These are phyloP conservation scores for Glonium stellatum DNA, from an alignment of 495 filamentous ascomycete genomes.

Conservation along the genomic window DNA sequence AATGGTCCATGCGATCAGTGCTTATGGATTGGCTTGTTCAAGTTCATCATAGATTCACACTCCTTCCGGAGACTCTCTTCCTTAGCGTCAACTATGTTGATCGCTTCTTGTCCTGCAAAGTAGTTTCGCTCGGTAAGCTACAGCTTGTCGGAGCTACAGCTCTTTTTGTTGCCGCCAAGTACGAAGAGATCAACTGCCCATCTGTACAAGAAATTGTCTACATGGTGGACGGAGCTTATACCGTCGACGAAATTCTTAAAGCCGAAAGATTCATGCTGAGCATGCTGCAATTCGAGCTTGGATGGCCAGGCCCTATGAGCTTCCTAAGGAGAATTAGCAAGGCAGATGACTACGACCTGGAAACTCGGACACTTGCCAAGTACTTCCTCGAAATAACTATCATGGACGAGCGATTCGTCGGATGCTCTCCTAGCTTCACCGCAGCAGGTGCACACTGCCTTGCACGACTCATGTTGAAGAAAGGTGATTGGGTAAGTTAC, in stretches of 20 bases:
- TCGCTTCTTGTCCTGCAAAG: constrained; percentile 88
- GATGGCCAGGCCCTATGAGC: constrained; percentile 97
- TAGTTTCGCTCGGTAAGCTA: constrained; percentile 88
- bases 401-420: constrained; percentile 97
- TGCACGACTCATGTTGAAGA: constrained; percentile 78
- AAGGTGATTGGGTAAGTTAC: constrained; percentile 81
- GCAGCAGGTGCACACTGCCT: constrained; percentile 92
- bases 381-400: constrained; percentile 95
- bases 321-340: constrained; percentile 96
- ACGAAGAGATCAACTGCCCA: constrained; percentile 96
- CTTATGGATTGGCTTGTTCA: constrained; percentile 98
- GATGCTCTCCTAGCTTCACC: constrained; percentile 77
- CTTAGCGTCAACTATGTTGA: constrained; percentile 93
- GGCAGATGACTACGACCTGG: constrained; percentile 93
- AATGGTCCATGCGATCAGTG: constrained; percentile 97
- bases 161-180: constrained; percentile 93
- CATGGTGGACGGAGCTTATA: constrained; percentile 94
- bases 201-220: constrained; percentile 92
- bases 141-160: constrained; percentile 95
- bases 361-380: constrained; percentile 92
- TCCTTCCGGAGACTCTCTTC: constrained; percentile 92
- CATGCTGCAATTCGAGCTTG: constrained; percentile 90
- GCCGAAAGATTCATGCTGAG: constrained; percentile 96
- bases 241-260: constrained; percentile 85
- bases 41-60: constrained; percentile 82